phyloP scores from a whole-genome alignment of 768 basidiomycete genomes.

The Strobilomyces dryophilus region DNA sequence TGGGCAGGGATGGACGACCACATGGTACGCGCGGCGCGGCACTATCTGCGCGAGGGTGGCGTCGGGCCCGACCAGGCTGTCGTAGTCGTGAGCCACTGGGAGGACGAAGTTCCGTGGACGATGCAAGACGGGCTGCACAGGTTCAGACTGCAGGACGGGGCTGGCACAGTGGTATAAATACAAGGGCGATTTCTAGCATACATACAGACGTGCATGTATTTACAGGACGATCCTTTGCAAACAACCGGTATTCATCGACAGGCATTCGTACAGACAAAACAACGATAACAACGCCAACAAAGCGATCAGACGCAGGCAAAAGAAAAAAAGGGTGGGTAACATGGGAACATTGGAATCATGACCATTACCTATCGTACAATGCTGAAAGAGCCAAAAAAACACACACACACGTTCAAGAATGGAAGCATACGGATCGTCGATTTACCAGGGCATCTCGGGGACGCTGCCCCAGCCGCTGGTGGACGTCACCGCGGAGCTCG shows the following conservation, averaged over 20 bases:
- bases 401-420: neutral
- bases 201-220: neutral
- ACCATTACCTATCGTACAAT: slow-evolving; percentile 1
- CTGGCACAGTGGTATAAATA: slow-evolving; percentile 13
- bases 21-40: slow-evolving; percentile 63
- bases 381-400: neutral
- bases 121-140: slow-evolving; percentile 46
- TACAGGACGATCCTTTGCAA: neutral
- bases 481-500: slow-evolving; percentile 13
- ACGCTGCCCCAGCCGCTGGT: slow-evolving; percentile 26
- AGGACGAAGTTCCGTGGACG: slow-evolving; percentile 86
- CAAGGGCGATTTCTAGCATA: neutral
- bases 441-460: slow-evolving; percentile 24
- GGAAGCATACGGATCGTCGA: neutral
- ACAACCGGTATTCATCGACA: neutral
- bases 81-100: slow-evolving; percentile 87
- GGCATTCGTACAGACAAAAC: neutral
- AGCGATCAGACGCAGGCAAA: neutral
- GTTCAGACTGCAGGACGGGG: slow-evolving; percentile 35
- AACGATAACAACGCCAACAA: neutral
- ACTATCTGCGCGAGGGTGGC: slow-evolving; percentile 55
- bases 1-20: slow-evolving; percentile 88
- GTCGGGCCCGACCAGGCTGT: slow-evolving; percentile 64
- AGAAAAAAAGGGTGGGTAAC: neutral
- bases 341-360: neutral